Evolutionary conservation across 2,329 filamentous ascomycete genomes (phyloP), one percentile per base, ranked within the genome.

Genomic region (Orbilia javanica): DNA sequence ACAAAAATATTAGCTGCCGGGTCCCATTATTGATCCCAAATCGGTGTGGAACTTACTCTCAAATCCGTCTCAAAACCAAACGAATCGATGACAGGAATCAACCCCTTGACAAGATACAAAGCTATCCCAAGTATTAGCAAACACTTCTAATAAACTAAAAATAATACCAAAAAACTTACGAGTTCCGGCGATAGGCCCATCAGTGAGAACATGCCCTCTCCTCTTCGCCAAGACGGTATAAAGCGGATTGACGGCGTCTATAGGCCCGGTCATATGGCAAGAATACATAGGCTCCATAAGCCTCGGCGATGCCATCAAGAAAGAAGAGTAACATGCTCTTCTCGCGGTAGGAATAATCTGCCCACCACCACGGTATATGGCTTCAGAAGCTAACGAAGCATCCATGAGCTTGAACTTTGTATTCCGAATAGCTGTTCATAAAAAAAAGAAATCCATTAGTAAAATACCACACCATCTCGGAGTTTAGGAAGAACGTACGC

Each of bases 11-110:
- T 50, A 78, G 50, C 4, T 11, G 22, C 36, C 7, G 10, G 13
- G 11, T 11, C 20, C 44, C 44, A 6, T 25, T 48, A 31, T 18
- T 1, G 13, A 18, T 8, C 8, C 31, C 31, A 10, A 10, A 18
- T n/a, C 3, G 4, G 50, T 2, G 15, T 25, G 31, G 50, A 42
- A 80, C 82, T 80, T 81, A 84, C 83, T 78, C 96, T 89, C 73
- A 99, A 87, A 86, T 99, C 96, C 13, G 96, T 98, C 86, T 99
- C 96, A 84, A 99, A 98, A 20, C 96, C 96, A 83, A 99, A 99
- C 31, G 91, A 94, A 86, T 99, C 96, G 83, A 99, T 97, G 76
- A 98, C 96, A 8, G 96, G 96, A 70, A 99, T 90, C 62, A 98
- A 87, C 2, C 96, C 96, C 82, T 91, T 92, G 66, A 97, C 94